These are phyloP conservation scores for Brassica napus DNA, from an alignment of 345 rosid genomes.

Conservation along the genomic window Da-Ae NC_063442.1:12417001-12417500, in stretches of 20 bases:
- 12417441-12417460: too few species aligned
- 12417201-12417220: conserved; percentile 10
- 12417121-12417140: conserved; percentile 39
- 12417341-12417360: conserved; percentile 24
- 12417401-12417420: too few species aligned
- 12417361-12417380: neutral
- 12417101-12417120: conserved; percentile 46
- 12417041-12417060: conserved; percentile 53
- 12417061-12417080: conserved; percentile 40
- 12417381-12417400: too few species aligned
- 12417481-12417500: too few species aligned
- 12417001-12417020: conserved; percentile 46
- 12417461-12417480: too few species aligned
- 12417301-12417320: conserved; percentile 51
- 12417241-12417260: conserved; percentile 50
- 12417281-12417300: conserved; percentile 28
- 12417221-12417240: conserved; percentile 40
- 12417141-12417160: neutral
- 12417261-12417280: conserved; percentile 50
- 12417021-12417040: conserved; percentile 52
- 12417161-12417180: neutral
- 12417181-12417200: neutral
- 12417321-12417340: conserved; percentile 54
- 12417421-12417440: too few species aligned
- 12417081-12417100: conserved; percentile 42